phyloP scores from a whole-genome alignment of 345 rosid species.

The Hibiscus tridactylites region DNA sequence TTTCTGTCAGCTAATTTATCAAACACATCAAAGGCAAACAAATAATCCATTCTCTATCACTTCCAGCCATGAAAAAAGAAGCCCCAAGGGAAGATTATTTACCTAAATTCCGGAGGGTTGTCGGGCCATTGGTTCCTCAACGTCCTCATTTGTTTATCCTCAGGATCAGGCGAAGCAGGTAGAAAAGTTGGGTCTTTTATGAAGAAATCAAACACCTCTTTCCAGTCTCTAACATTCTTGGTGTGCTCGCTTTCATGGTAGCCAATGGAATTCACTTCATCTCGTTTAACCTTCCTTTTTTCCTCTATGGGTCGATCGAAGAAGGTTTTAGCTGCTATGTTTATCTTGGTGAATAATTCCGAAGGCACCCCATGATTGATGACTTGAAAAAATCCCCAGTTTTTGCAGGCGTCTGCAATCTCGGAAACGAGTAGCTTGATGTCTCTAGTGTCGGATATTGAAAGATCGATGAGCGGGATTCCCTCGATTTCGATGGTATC shows the following conservation, averaged over 20 bases:
- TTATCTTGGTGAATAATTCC: constrained; percentile 22
- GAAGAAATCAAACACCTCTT: constrained; percentile 57
- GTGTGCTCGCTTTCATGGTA: constrained; percentile 62
- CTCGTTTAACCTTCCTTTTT: constrained; percentile 50
- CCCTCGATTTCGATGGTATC: constrained; percentile 22
- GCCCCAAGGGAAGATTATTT: not conserved
- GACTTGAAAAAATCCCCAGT: constrained; percentile 61
- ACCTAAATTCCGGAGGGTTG: constrained; percentile 34
- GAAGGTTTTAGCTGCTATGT: constrained; percentile 27
- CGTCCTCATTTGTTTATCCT: constrained; percentile 35
- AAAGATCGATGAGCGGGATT: constrained; percentile 45
- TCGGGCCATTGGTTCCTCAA: constrained; percentile 76
- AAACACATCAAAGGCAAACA: not conserved
- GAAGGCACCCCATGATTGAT: constrained; percentile 36
- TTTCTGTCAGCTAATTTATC: not conserved
- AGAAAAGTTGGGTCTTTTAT: constrained; percentile 45
- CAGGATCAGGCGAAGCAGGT: constrained; percentile 53
- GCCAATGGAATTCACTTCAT: constrained; percentile 40
- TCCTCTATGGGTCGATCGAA: constrained; percentile 41
- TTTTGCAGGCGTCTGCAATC: constrained; percentile 41
- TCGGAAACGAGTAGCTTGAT: constrained; percentile 22
- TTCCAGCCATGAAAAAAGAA: not conserved
- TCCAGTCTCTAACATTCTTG: constrained; percentile 62
- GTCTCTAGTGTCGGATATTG: constrained; percentile 12
- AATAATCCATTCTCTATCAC: not conserved